phyloP scores from a whole-genome alignment of 768 basidiomycete species.

The Lentinula lateritia region DNA sequence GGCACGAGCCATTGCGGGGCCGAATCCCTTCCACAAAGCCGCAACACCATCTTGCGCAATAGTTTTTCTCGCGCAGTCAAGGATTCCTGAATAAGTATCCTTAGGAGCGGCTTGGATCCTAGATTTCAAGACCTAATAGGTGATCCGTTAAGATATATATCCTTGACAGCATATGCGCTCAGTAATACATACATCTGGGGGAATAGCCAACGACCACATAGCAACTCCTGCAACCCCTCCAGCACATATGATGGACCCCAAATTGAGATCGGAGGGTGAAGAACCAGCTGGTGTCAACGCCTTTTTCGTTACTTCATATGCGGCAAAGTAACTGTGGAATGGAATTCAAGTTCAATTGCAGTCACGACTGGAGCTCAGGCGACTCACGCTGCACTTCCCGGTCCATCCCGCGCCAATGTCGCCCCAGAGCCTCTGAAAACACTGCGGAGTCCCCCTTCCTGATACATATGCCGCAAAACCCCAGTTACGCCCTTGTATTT shows the following conservation, averaged over 20 bases:
- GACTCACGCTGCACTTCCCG: constrained; percentile 91
- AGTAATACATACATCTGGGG: constrained; percentile 76
- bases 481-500: constrained; percentile 90
- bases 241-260: constrained; percentile 83
- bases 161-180: background rate
- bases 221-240: constrained; percentile 94
- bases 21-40: constrained; percentile 96
- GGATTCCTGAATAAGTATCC: constrained; percentile 91
- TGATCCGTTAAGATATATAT: constrained; percentile 3
- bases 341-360: background rate
- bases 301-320: constrained; percentile 93
- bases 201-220: constrained; percentile 98
- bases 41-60: constrained; percentile 81
- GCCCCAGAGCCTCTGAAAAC: constrained; percentile 91
- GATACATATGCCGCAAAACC: constrained; percentile 86
- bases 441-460: constrained; percentile 86
- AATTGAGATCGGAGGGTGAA: constrained; percentile 74
- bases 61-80: constrained; percentile 91
- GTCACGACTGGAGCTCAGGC: background rate
- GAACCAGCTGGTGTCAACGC: constrained; percentile 75
- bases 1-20: constrained; percentile 94
- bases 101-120: constrained; percentile 94
- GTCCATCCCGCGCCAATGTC: constrained; percentile 93
- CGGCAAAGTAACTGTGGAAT: constrained; percentile 80
- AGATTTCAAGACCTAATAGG: constrained; percentile 83